Evolutionary conservation across 2,329 filamentous ascomycete genomes (phyloP).

Genomic region (Aspergillus sp.): DNA sequence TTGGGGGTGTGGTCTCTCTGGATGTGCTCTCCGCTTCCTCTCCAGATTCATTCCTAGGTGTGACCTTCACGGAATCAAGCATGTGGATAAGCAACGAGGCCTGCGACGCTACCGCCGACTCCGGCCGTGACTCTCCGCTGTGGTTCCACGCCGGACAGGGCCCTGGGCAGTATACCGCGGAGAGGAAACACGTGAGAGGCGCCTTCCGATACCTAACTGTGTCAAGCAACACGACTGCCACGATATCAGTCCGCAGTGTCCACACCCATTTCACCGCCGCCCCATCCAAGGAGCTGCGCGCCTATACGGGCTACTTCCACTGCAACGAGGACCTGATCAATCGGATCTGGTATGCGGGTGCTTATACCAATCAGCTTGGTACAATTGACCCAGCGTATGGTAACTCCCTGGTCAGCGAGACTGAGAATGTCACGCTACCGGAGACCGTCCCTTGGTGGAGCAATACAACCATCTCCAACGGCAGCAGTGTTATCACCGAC

Average conservation of each 20-base stretch:
- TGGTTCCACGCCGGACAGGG: constrained; percentile 35
- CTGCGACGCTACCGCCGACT: constrained; percentile 40
- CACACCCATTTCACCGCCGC: constrained; percentile 37
- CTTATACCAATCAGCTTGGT: constrained; percentile 37
- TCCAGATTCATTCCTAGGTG: constrained; percentile 24
- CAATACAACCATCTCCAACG: constrained; percentile 20
- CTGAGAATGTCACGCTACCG: constrained; percentile 7
- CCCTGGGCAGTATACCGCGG: constrained; percentile 34
- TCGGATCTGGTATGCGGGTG: constrained; percentile 47
- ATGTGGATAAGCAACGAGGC: constrained; percentile 41
- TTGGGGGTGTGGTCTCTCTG: constrained; percentile 30
- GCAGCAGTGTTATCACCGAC: constrained; percentile 28
- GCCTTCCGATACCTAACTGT: constrained; percentile 40
- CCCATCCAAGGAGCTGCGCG: constrained; percentile 30
- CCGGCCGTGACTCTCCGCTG: constrained; percentile 39
- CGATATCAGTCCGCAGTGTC: constrained; percentile 26
- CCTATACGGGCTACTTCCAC: constrained; percentile 45
- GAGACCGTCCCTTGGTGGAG: constrained; percentile 20
- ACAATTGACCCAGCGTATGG: constrained; percentile 22
- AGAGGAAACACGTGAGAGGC: constrained; percentile 34
- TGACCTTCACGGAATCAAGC: constrained; percentile 32
- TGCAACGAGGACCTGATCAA: constrained; percentile 44
- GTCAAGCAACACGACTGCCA: constrained; percentile 35
- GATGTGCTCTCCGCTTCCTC: constrained; percentile 16
- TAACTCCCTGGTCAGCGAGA: constrained; percentile 8